Percentiles rank a stretch among this genome's conserved stretches.
Evolutionary conservation across 2,329 filamentous ascomycete species (phyloP).

Genomic region (Aspergillus carbonarius): DNA sequence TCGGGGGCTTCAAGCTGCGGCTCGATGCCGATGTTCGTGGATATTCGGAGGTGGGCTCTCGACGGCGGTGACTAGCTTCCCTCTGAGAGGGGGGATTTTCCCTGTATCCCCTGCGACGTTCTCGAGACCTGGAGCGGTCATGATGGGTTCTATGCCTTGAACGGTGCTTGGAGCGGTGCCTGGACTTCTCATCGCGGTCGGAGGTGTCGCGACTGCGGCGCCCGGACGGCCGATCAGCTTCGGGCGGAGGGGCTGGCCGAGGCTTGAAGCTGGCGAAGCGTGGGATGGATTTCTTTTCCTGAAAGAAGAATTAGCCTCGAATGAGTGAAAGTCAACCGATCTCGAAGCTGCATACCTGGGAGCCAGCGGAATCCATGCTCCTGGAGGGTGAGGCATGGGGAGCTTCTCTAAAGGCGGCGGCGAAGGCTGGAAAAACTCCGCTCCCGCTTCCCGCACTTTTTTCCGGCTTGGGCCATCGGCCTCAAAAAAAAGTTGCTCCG

Average conservation of each 20-base stretch:
- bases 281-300: constrained; percentile 53
- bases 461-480: constrained; percentile 19
- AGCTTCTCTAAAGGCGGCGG: constrained; percentile 7
- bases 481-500: constrained; percentile 36
- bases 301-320: neutral
- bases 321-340: neutral
- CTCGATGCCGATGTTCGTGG: constrained; percentile 4
- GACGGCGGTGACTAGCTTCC: constrained; percentile 13
- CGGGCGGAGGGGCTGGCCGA: constrained; percentile 33
- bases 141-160: constrained; percentile 24
- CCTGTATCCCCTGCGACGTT: constrained; percentile 16
- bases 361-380: constrained; percentile 39
- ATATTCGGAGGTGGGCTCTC: constrained; percentile 6
- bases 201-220: constrained; percentile 20
- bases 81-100: constrained; percentile 14
- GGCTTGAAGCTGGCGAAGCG: constrained; percentile 75
- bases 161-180: constrained; percentile 20
- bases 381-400: constrained; percentile 17
- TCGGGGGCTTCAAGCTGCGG: constrained; percentile 14
- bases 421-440: constrained; percentile 28
- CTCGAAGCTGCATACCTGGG: constrained; percentile 31
- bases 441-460: constrained; percentile 23
- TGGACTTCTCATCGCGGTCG: constrained; percentile 23
- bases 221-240: constrained; percentile 22
- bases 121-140: constrained; percentile 25